Evolutionary conservation across 2,329 filamentous ascomycete species (phyloP).

Genomic region (Calonectria hawksworthii): DNA sequence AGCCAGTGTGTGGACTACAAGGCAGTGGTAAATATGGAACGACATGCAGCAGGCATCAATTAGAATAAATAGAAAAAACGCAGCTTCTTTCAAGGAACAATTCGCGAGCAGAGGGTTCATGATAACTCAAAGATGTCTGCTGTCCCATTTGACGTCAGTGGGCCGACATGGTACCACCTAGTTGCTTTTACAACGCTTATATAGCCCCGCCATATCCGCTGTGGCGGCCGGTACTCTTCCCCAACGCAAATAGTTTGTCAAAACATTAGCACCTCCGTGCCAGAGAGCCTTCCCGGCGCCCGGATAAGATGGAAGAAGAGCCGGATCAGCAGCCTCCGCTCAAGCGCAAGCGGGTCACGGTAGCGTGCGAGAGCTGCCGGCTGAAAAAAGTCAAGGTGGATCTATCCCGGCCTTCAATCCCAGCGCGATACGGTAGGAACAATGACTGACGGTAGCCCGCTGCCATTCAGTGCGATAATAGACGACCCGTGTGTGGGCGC

Average conservation of each 20-base stretch:
- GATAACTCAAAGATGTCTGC: not conserved
- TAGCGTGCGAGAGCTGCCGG: not conserved
- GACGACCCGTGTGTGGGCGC: not conserved
- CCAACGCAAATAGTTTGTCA: not conserved
- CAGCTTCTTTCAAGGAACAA: not conserved
- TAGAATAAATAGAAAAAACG: not conserved
- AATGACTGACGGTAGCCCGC: not conserved
- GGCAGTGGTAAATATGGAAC: not conserved
- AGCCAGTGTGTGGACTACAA: not conserved
- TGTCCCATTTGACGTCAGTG: not conserved
- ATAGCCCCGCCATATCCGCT: not conserved
- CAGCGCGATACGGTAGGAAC: not conserved
- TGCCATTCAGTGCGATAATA: conserved; percentile 2
- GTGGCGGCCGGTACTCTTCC: not conserved
- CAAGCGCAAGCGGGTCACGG: not conserved
- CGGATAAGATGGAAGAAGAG: not conserved
- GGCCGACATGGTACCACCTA: not conserved
- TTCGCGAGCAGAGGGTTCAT: not conserved
- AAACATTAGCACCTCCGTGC: not conserved
- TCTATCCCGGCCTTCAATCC: not conserved
- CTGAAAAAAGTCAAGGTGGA: conserved; percentile 2
- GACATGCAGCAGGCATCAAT: not conserved
- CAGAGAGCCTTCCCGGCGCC: not conserved
- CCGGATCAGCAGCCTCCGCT: not conserved
- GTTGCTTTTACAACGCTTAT: not conserved